A percentile compares a stretch with the other conserved stretches of the same genome.
phyloP scores from a whole-genome alignment of 495 filamentous ascomycete genomes.

The Talaromyces adpressus region DNA sequence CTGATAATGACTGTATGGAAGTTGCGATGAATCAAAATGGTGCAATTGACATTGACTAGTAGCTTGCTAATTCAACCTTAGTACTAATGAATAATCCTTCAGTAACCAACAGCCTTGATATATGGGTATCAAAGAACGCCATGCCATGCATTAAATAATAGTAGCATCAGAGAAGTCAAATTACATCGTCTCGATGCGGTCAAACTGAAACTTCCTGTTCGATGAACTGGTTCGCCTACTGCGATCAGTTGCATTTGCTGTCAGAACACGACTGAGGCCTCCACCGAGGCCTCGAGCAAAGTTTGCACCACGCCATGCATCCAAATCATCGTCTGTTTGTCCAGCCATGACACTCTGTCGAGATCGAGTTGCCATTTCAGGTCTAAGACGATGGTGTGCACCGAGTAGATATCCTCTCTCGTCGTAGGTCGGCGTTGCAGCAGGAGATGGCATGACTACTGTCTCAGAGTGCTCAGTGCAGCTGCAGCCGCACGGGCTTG shows the following conservation, averaged over 20 bases:
- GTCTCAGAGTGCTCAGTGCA: slow-evolving; percentile 32
- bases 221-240: slow-evolving; percentile 2
- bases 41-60: neutral
- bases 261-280: slow-evolving; percentile 33
- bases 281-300: slow-evolving; percentile 39
- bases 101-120: neutral
- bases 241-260: neutral
- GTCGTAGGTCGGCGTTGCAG: neutral
- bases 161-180: neutral
- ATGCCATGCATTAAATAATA: slow-evolving; percentile 3
- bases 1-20: neutral
- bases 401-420: neutral
- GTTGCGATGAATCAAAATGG: neutral
- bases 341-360: slow-evolving; percentile 12
- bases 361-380: slow-evolving; percentile 9
- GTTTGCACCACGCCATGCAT: slow-evolving; percentile 36
- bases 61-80: neutral
- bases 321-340: slow-evolving; percentile 28
- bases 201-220: slow-evolving; percentile 4
- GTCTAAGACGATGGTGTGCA: slow-evolving; percentile 19
- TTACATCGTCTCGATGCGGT: slow-evolving; percentile 9
- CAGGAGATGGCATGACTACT: slow-evolving; percentile 4
- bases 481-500: slow-evolving; percentile 43
- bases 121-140: slow-evolving; percentile 7
- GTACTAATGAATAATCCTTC: neutral